These are phyloP conservation scores for Fusarium nematophilum DNA, from an alignment of 2,329 filamentous ascomycete species.

Conservation along the genomic window DNA sequence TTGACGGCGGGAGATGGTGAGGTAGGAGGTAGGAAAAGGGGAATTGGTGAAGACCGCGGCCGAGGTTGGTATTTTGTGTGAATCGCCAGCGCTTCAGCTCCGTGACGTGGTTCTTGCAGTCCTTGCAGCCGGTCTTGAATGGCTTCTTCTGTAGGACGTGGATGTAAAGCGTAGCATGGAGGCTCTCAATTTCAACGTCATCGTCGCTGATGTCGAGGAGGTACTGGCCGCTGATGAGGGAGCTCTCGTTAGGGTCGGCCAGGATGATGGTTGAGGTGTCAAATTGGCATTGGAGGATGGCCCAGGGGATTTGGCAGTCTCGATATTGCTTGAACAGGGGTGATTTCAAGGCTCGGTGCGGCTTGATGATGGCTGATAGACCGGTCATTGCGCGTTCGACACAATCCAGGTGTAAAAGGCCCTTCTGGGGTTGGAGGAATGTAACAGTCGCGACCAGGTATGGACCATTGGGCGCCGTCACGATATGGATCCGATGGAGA, in stretches of 20 bases:
- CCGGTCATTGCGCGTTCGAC: conserved; percentile 9
- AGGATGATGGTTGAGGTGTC: conserved; percentile 15
- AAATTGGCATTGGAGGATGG: conserved; percentile 16
- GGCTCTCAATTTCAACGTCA: conserved; percentile 7
- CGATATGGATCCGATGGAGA: too few relatives aligned
- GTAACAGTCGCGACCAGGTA: too few relatives aligned
- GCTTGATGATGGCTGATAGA: conserved; percentile 14
- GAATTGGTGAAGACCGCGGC: conserved; percentile 58
- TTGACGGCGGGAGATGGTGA: conserved; percentile 83
- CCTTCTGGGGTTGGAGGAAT: too few relatives aligned
- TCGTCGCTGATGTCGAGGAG: conserved; percentile 1
- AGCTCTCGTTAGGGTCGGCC: background rate
- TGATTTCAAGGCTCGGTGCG: background rate
- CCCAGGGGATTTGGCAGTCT: background rate
- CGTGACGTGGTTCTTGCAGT: conserved; percentile 25
- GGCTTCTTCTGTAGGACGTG: conserved; percentile 23
- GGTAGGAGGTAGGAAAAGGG: conserved; percentile 89
- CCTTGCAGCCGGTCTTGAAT: conserved; percentile 21
- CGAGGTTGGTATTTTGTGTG: background rate
- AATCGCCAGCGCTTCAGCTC: conserved; percentile 32
- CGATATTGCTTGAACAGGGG: background rate
- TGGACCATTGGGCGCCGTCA: too few relatives aligned
- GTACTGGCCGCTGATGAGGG: conserved; percentile 16
- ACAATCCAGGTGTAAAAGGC: too few relatives aligned
- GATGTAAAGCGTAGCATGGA: conserved; percentile 10